A percentile compares a stretch with the other conserved stretches of the same genome.
phyloP scores from a whole-genome alignment of 2,329 filamentous ascomycete genomes.

The Sodiomyces alkalinus region DNA sequence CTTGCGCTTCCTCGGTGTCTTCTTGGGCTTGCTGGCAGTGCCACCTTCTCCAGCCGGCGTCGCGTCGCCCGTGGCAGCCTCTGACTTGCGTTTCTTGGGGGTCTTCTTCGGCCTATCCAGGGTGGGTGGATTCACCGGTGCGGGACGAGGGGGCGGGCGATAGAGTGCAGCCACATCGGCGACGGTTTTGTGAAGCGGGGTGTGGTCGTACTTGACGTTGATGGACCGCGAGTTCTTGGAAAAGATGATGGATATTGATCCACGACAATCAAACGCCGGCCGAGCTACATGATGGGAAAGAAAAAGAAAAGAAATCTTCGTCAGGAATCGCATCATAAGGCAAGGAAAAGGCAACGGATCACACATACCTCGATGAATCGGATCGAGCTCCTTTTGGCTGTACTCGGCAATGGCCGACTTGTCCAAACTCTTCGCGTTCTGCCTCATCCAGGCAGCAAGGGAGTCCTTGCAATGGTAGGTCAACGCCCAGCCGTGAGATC shows the following conservation, averaged over 20 bases:
- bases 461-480: constrained; percentile 39
- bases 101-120: constrained; percentile 14
- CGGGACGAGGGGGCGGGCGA: constrained; percentile 24
- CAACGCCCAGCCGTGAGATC: constrained; percentile 35
- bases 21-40: constrained; percentile 10
- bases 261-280: constrained; percentile 44
- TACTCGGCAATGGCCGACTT: constrained; percentile 31
- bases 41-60: constrained; percentile 8
- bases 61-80: constrained; percentile 2
- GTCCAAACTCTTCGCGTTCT: constrained; percentile 24
- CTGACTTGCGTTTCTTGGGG: constrained; percentile 10
- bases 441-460: constrained; percentile 31
- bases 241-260: constrained; percentile 33
- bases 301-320: background rate
- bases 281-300: too few species aligned
- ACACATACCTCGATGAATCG: constrained; percentile 25
- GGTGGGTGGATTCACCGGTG: constrained; percentile 9
- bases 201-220: constrained; percentile 39
- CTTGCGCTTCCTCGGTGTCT: constrained; percentile 14
- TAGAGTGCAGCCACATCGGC: constrained; percentile 30
- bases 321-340: background rate
- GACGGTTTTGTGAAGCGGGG: constrained; percentile 40
- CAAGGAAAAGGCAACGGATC: too few species aligned
- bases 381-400: constrained; percentile 30
- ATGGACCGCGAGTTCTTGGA: constrained; percentile 29